Evolutionary conservation across 768 basidiomycete genomes (phyloP), one percentile per base, ranked within the genome.

Genomic region (Cytidiella melzeri): DNA sequence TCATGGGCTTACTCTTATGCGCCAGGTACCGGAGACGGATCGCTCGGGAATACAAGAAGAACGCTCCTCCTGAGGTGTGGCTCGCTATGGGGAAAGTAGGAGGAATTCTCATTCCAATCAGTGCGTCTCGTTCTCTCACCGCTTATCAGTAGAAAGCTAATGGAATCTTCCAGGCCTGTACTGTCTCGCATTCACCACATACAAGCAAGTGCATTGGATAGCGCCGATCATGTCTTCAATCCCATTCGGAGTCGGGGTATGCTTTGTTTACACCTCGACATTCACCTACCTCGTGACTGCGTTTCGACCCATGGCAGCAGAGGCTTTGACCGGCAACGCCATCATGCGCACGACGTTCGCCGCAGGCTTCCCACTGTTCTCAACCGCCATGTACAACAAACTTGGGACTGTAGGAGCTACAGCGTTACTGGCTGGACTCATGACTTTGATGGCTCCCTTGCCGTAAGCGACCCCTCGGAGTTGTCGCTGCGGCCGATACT

Each of bases 321-420:
- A 77, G 41, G 83, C 85, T 0, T 72, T 82, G 55, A 75, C 84
- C 0, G 75, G 81, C 66, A 90, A 90, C 59, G 61, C 62, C 1
- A 68, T 74, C 41, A 53, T 75, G 49, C 61, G 80, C 1, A 68
- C 64, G 6, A 55, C 64, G 0, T 75, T 79, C 48, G 75, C 74
- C 0, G 71, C 66, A 2, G 69, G 62, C 1, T 79, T 78, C 56
- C 77, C 79, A 1, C 57, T 78, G 19, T 77, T 76, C 45, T 72
- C 76, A 5, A 62, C 63, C 4, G 66, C 71, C 18, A 72, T 78
- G 76, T 81, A 74, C 54, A 52, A 60, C 11, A 57, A 64, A 6
- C 58, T 87, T 5, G 83, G 85, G 0, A 78, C 80, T 0, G 81
- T 83, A 0, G 85, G 85, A 0, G 84, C 82, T 1, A 81, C 80